Conservation (phyloP, 2,329 filamentous ascomycete genomes). For the Fusarium cyanostomum region DNA sequence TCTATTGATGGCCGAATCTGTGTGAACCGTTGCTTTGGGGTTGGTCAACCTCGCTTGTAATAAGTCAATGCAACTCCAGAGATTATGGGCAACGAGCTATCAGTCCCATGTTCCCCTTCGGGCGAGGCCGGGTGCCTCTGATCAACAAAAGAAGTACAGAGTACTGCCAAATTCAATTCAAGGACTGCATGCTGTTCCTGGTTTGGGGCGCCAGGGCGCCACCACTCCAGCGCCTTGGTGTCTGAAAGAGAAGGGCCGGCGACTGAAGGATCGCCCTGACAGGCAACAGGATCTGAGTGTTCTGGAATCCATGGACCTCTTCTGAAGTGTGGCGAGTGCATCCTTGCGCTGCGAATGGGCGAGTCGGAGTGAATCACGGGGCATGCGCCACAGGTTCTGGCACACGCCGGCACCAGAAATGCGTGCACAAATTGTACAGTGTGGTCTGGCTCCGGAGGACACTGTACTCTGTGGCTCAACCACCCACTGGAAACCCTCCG, state of each 20-base stretch:
- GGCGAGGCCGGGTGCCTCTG: conserved; percentile 29
- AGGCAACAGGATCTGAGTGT: conserved; percentile 13
- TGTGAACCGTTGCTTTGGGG: conserved; percentile 22
- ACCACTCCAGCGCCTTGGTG: conserved; percentile 31
- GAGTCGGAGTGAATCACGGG: conserved; percentile 26
- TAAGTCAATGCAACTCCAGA: conserved; percentile 30
- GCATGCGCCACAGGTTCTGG: conserved; percentile 26
- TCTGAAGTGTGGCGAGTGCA: conserved; percentile 38
- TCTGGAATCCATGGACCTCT: conserved; percentile 35
- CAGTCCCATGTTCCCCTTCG: conserved; percentile 27
- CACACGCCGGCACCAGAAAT: conserved; percentile 5
- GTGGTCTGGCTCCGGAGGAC: not conserved
- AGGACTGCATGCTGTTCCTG: conserved; percentile 21
- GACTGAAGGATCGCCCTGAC: conserved; percentile 14
- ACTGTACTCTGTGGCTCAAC: conserved; percentile 33
- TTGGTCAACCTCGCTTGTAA: conserved; percentile 27
- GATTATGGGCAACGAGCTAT: conserved; percentile 28
- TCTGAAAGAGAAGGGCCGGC: conserved; percentile 16
- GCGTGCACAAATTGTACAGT: conserved; percentile 1
- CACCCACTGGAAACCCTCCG: not conserved
- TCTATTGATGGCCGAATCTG: conserved; percentile 1
- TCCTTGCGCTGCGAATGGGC: conserved; percentile 27
- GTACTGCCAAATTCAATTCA: conserved; percentile 7
- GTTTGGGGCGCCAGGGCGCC: conserved; percentile 29
- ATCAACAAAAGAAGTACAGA: conserved; percentile 34